phyloP scores from a whole-genome alignment of 2,329 filamentous ascomycete genomes.

The Clarireedia hainanense region DNA sequence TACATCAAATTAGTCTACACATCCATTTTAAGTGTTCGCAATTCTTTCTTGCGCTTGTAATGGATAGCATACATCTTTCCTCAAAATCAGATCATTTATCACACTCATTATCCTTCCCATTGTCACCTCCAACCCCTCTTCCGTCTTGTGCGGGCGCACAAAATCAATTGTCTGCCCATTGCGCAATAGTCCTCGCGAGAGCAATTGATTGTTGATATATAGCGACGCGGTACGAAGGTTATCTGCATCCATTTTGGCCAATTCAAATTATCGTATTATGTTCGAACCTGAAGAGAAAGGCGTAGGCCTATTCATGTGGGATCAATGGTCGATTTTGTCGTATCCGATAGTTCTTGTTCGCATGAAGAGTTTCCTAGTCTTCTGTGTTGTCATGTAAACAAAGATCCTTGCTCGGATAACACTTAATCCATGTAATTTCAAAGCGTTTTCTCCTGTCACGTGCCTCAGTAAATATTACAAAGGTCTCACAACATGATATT shows the following conservation, averaged over 20 bases:
- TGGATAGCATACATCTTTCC: conserved; percentile 65
- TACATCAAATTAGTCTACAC: background rate
- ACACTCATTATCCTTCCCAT: conserved; percentile 87
- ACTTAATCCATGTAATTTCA: no score
- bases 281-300: background rate
- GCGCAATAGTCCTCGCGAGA: conserved; percentile 56
- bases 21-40: background rate
- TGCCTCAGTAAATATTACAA: no score
- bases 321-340: background rate
- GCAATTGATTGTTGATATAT: conserved; percentile 66
- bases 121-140: conserved; percentile 55
- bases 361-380: conserved; percentile 1
- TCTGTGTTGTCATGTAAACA: conserved; percentile 9
- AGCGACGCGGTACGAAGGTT: conserved; percentile 60
- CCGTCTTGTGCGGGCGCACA: conserved; percentile 57
- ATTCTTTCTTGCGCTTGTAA: background rate
- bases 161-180: conserved; percentile 78
- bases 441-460: no score
- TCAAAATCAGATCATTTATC: conserved; percentile 84
- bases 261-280: background rate
- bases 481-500: no score
- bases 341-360: background rate
- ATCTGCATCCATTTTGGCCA: conserved; percentile 32
- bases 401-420: background rate
- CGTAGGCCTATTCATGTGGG: background rate